Base-by-base conservation (phyloP, 345 rosid species). In the Aethionema arabicum region DNA sequence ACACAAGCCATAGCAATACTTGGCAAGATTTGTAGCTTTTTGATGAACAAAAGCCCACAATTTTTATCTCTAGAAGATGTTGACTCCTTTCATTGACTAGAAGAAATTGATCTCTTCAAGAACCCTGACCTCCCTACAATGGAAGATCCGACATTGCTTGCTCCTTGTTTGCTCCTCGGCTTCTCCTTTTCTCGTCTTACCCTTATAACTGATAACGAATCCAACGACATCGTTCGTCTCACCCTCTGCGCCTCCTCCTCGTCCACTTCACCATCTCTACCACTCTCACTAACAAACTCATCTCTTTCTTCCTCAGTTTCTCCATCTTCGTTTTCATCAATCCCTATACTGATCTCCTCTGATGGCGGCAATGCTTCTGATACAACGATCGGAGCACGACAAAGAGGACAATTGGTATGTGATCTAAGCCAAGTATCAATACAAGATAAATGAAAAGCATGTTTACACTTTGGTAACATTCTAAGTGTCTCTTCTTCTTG, bases 391-490 rank as follows among this genome's bases (percentile, higher is more conserved):
- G 95, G 82, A 37, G 89, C 82, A 2, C 89, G 85, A 57, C 91
- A 84, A 37, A 84, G 31, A 4, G 88, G 90, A 11, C 90, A 87
- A 14, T 69, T 84, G 5, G 82, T 83, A 67, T 85, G 95, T 10
- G 89, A 83, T 30, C 72, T 70, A 32, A 88, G 84, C 95, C 95
- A 88, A 7, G 89, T 80, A 46, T 88, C 95, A 11, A 88, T 85
- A 66, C 95, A 88, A 32, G 78, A 61, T 7, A 83, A 15, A 47
- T 88, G 96, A 67, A 88, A 88, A 58, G 91, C 91, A 32, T 88
- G 96, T 64, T 48, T 83, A 54, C 96, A 88, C 72, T 85, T 88
- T 4, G 91, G 96, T 56, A 88, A 42, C 61, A 88, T 57, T 47
- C 86, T 74, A 10, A 88, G 74, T 8, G 72, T 74, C 63, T 85